phyloP scores from a whole-genome alignment of 164 flowering plant species.

The Kingdonia uniflora region DNA sequence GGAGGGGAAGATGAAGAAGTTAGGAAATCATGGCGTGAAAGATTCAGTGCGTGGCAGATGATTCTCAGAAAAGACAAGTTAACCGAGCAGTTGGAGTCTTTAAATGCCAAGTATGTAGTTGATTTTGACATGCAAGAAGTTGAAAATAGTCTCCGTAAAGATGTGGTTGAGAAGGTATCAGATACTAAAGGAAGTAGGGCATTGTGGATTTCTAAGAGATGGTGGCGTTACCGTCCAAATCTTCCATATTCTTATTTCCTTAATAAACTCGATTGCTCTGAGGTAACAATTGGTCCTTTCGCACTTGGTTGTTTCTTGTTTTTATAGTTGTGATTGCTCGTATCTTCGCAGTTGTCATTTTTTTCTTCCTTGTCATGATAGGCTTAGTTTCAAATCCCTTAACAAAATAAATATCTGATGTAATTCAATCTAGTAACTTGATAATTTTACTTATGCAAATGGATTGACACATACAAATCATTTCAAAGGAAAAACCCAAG shows the following conservation, averaged over 20 bases:
- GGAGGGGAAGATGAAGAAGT: constrained; percentile 32
- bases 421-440: too few species aligned
- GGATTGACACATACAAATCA: too few species aligned
- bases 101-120: constrained; percentile 61
- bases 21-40: constrained; percentile 69
- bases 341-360: not conserved
- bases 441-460: too few species aligned
- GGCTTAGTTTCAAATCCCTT: too few species aligned
- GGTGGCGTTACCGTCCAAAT: constrained; percentile 99
- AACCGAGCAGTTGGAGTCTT: constrained; percentile 51
- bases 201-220: constrained; percentile 90
- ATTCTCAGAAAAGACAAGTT: constrained; percentile 56
- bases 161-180: constrained; percentile 48
- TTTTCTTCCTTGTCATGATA: not conserved
- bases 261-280: constrained; percentile 79
- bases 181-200: constrained; percentile 58
- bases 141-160: constrained; percentile 79
- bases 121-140: constrained; percentile 98
- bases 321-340: too few species aligned
- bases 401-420: too few species aligned
- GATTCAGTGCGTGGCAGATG: constrained; percentile 66
- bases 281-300: constrained; percentile 33
- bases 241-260: constrained; percentile 94
- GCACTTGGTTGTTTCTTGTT: too few species aligned
- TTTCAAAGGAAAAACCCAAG: too few species aligned